Evolutionary conservation across 768 basidiomycete genomes (phyloP), one percentile per base, ranked within the genome.

Genomic region (Tricholoma flavovirens): DNA sequence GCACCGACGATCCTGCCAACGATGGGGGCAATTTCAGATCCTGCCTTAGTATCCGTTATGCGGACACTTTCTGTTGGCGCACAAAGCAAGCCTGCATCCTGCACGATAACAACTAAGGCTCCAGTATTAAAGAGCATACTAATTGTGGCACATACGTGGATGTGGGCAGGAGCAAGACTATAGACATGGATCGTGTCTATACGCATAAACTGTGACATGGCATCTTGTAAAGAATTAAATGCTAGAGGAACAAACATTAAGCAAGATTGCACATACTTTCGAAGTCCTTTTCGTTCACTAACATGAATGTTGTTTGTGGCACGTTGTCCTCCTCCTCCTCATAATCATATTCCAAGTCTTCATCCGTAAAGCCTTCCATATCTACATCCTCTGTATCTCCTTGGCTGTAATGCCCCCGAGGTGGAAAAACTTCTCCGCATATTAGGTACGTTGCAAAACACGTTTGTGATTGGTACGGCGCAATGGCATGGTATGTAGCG

Each of bases 391-490:
- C 68, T 54, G 76, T 74, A 36, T 73, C 51, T 14, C 78, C 74
- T 62, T 75, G 54, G 48, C 43, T 56, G n/a, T 56, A 3, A 19
- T 40, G 38, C 33, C 26, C 54, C 17, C 5, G 50, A 40, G 53
- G 49, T 6, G 71, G 58, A 51, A 67, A 55, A 2, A 75, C 66
- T 53, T 84, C 79, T 22, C 90, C 90, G 12, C 77, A 81, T 11
- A 93, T 62, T 35, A 88, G 69, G 70, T 88, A 91, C 0, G 88
- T 91, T n/a, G 90, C 88, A 53, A 73, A 73, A 21, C 75, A 73
- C 6, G 70, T 67, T 43, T 77, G 76, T 11, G 74, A 66, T 54
- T 69, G 67, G 48, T 76, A 70, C 38, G 72, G 71, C 11, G 76
- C 74, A 35, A 77, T 71, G 7, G 75, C 72, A 63, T 84, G 76